Base-by-base conservation (phyloP, 2,329 filamentous ascomycete species). In the Ceratocystis huliohia region DNA sequence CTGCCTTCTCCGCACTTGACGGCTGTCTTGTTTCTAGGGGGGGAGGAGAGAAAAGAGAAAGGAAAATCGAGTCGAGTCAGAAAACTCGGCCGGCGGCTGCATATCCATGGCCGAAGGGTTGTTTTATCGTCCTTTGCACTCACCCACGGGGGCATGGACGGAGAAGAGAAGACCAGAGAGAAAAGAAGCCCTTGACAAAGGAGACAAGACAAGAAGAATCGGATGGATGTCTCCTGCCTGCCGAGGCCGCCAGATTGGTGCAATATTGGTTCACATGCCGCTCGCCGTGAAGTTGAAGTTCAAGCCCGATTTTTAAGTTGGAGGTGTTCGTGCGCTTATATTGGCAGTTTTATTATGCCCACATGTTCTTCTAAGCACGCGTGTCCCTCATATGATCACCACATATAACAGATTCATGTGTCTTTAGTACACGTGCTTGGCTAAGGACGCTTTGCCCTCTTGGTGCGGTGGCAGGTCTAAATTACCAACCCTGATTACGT, bases 1-100 rank as follows among this genome's bases (percentile, higher is more conserved):
- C 6, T 15, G 10, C 22, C 25, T 59, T 59, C 56, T 59, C 56
- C 56, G 20, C 56, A 59, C 56, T 59, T 37, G 56, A 59, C 56
- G 28, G 13, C 56, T 59, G 56, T 59, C 13, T 59, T 59, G 56
- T 59, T 37, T 59, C 56, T 15, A 30, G 28, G 8, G 28, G 28
- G 30, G 22, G 22, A 25, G n/a, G 7, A 15, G 28, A 15, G 2
- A 30, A 17, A 3, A n/a, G 15, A 59, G 7, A n/a, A 37, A 7
- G 22, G 15, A 37, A 59, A 8, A 59, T n/a, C 15, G 1, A 15
- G 2, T 59, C 7, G 13, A 57, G 56, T 8, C 28, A 59, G 20
- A 59, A 13, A 20, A 30, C 25, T 56, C 13, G 17, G 56, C n/a
- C 56, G 56, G 56, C 15, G 15, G 25, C 6, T n/a, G 56, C 37